Conservation (phyloP, 768 basidiomycete species). For the Lactarius hatsudake region DNA sequence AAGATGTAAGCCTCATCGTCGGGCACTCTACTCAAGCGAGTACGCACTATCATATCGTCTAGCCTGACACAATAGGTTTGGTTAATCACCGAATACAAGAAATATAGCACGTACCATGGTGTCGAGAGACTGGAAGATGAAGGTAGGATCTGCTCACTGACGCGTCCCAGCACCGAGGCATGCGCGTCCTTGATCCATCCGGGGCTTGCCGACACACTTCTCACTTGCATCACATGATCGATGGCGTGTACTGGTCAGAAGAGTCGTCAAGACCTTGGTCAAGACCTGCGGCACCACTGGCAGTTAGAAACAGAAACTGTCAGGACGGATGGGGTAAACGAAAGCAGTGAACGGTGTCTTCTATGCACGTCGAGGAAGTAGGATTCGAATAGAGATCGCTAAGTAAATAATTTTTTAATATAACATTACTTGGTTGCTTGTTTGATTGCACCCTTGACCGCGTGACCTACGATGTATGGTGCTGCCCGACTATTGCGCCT, state of each 20-base stretch:
- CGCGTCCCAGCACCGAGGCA: conserved; percentile 11
- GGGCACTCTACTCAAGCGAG: conserved; percentile 12
- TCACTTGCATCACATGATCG: no score
- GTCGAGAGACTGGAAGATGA: conserved; percentile 6
- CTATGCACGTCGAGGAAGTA: no score
- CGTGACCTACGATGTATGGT: background rate
- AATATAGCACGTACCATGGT: conserved; percentile 18
- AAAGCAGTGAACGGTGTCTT: no score
- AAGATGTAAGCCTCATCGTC: conserved; percentile 17
- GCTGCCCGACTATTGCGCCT: conserved; percentile 14
- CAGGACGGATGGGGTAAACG: no score
- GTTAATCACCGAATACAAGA: background rate
- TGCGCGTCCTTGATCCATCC: conserved; percentile 15
- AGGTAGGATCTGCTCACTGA: conserved; percentile 1
- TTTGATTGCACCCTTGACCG: no score
- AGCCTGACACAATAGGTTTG: conserved; percentile 48
- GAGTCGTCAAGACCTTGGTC: no score
- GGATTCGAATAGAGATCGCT: no score
- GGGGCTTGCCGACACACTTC: conserved; percentile 4
- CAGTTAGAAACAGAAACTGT: no score
- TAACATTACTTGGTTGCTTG: no score
- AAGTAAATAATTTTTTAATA: no score
- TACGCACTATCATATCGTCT: conserved; percentile 92
- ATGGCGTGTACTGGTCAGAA: no score
- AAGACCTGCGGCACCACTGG: no score